Percentiles rank a stretch among this genome's conserved stretches.
These are phyloP conservation scores for Pseudogymnoascus sp. DNA, from an alignment of 2,329 filamentous ascomycete genomes.

Conservation along the genomic window DNA sequence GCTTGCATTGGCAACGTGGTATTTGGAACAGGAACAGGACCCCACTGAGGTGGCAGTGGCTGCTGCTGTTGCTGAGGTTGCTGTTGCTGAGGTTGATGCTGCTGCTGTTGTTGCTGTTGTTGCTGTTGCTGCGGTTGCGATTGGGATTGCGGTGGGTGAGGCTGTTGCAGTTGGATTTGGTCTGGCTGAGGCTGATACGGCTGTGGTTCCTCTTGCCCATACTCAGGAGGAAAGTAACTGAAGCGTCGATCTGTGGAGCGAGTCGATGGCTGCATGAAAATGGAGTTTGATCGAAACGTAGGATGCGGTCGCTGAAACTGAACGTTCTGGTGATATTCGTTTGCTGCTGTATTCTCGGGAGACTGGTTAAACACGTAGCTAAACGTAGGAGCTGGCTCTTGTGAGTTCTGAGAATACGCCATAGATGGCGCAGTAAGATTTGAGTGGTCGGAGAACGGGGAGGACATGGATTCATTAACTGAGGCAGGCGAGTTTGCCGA, in stretches of 20 bases:
- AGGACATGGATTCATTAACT: constrained; percentile 38
- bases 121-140: not conserved
- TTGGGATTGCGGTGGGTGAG: not conserved
- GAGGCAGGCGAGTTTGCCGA: constrained; percentile 36
- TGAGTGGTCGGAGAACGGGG: constrained; percentile 36
- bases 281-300: constrained; percentile 60
- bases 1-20: not conserved
- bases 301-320: constrained; percentile 30
- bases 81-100: not conserved
- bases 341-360: constrained; percentile 36
- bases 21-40: constrained; percentile 16
- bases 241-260: constrained; percentile 48
- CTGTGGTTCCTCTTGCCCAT: not conserved
- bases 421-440: constrained; percentile 30
- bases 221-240: constrained; percentile 57
- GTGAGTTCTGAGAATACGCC: constrained; percentile 33
- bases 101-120: not conserved
- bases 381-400: constrained; percentile 43
- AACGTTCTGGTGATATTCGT: constrained; percentile 17
- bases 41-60: constrained; percentile 25
- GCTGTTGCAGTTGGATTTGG: not conserved
- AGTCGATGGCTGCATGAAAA: constrained; percentile 52
- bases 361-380: constrained; percentile 51
- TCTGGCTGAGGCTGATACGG: not conserved
- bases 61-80: constrained; percentile 22